Conservation (phyloP, 2,329 filamentous ascomycete genomes). For the Aschersonia sp. region DNA sequence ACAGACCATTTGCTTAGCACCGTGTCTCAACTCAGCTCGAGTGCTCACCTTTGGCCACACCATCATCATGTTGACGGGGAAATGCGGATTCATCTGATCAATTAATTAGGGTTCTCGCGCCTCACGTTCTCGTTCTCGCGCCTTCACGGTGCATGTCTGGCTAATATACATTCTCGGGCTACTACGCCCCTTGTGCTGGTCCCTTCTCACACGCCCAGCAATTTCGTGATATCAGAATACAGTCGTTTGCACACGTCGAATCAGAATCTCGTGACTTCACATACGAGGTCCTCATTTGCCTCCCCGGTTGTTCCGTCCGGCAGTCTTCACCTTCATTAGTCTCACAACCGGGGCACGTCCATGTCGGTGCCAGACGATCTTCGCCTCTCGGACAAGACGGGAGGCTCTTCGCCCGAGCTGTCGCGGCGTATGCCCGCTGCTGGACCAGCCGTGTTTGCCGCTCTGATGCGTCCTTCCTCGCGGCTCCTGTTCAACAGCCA, state of each 20-base stretch:
- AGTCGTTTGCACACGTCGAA: neutral
- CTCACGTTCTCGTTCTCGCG: no score
- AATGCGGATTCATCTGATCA: no score
- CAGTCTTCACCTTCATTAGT: neutral
- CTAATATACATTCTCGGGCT: no score
- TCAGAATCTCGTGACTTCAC: neutral
- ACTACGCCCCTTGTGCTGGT: no score
- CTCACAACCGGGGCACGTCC: conserved; percentile 21
- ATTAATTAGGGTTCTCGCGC: no score
- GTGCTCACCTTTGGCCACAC: no score
- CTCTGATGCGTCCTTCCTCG: conserved; percentile 27
- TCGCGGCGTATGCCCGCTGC: conserved; percentile 16
- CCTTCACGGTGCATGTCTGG: no score
- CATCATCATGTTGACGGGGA: no score
- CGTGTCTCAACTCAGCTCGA: no score
- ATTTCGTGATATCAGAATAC: neutral
- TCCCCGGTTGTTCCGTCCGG: neutral
- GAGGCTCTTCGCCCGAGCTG: conserved; percentile 11
- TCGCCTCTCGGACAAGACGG: conserved; percentile 18
- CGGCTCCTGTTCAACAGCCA: conserved; percentile 40
- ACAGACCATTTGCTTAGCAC: no score
- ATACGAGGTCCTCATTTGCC: neutral
- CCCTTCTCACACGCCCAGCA: no score
- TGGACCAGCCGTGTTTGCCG: conserved; percentile 19
- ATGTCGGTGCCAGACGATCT: conserved; percentile 22